Percentiles rank a stretch among this genome's conserved stretches.
Conservation (phyloP, 345 rosid genomes). For the Salix suchowensis region DNA sequence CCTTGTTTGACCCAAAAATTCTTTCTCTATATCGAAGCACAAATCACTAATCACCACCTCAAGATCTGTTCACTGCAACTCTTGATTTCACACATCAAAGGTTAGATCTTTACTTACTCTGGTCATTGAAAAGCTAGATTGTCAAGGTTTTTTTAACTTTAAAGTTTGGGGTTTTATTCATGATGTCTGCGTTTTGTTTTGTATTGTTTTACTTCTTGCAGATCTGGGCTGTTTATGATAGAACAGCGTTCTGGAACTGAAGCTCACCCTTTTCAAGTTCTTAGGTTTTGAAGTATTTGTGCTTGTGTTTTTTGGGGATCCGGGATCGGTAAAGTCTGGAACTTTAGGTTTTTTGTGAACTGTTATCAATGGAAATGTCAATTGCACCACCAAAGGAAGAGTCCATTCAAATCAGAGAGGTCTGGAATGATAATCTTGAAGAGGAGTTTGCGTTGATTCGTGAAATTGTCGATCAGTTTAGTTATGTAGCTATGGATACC, state of each 20-base stretch:
- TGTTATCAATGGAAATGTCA: conserved; percentile 41
- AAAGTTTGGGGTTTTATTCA: background rate
- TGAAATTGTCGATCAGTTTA: conserved; percentile 58
- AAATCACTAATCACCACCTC: background rate
- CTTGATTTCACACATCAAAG: conserved; percentile 25
- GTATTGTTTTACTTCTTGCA: background rate
- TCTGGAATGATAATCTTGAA: conserved; percentile 71
- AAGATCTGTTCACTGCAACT: conserved; percentile 26
- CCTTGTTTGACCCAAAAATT: background rate
- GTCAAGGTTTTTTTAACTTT: background rate
- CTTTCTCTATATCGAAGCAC: conserved; percentile 25
- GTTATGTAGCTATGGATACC: conserved; percentile 77
- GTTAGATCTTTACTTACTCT: conserved; percentile 31
- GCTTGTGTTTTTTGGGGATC: conserved; percentile 44
- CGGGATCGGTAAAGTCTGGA: conserved; percentile 25
- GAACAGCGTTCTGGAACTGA: background rate
- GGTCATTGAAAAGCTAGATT: background rate
- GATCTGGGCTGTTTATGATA: conserved; percentile 9
- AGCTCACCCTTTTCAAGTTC: background rate
- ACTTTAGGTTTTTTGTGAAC: background rate
- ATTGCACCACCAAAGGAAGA: conserved; percentile 50
- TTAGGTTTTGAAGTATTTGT: conserved; percentile 33
- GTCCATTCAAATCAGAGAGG: conserved; percentile 71
- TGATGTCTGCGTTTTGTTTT: background rate
- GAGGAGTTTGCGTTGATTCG: conserved; percentile 80